phyloP scores from a whole-genome alignment of 441 rosid species.

The Flueggea neowawraea region DNA sequence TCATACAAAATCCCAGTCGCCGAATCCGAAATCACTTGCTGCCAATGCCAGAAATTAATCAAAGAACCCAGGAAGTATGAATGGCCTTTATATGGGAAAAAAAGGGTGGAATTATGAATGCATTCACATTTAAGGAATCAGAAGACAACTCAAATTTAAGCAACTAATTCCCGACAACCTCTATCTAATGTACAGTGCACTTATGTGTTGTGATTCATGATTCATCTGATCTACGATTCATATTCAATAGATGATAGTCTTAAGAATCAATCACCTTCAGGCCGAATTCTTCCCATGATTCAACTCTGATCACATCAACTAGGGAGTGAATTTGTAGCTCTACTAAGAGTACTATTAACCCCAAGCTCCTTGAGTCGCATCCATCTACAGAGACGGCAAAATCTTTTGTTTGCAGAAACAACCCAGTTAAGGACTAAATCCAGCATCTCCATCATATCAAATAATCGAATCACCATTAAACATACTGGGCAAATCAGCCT shows the following conservation, averaged over 20 bases:
- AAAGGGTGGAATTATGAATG: slow-evolving; percentile 16
- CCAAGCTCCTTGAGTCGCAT: neutral
- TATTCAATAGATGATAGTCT: slow-evolving; percentile 11
- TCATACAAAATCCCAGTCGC: no score
- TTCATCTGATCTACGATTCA: slow-evolving; percentile 4
- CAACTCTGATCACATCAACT: slow-evolving; percentile 2
- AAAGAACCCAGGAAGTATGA: neutral
- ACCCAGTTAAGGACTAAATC: slow-evolving; percentile 6
- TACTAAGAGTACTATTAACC: slow-evolving; percentile 7
- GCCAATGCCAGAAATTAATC: no score
- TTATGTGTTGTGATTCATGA: slow-evolving; percentile 11
- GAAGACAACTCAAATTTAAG: slow-evolving; percentile 13
- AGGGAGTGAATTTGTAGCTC: slow-evolving; percentile 9
- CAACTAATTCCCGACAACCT: slow-evolving; percentile 20
- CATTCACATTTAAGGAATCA: slow-evolving; percentile 12
- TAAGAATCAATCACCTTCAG: slow-evolving; percentile 6
- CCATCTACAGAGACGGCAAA: slow-evolving; percentile 12
- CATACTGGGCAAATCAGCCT: no score
- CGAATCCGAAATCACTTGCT: no score
- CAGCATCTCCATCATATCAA: slow-evolving; percentile 2
- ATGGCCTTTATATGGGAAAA: neutral
- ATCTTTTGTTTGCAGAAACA: slow-evolving; percentile 9
- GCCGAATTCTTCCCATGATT: slow-evolving; percentile 13
- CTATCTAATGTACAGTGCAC: slow-evolving; percentile 22
- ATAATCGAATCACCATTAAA: neutral